Conservation (phyloP, 129 eudicot genomes). For the Flaveria bidentis region DNA sequence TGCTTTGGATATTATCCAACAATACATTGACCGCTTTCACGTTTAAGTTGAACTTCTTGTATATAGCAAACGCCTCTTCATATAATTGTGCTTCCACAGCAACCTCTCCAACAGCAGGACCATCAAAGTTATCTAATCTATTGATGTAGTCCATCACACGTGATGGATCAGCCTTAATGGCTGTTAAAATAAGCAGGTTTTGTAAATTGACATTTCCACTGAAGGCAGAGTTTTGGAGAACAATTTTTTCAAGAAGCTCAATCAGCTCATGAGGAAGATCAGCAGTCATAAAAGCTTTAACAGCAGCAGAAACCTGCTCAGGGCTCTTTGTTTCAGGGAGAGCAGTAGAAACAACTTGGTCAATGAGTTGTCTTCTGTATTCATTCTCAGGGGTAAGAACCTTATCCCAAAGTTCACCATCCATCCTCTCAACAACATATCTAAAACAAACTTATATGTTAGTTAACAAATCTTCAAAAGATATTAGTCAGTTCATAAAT, state of each 20-base stretch:
- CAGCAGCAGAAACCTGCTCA: slow-evolving; percentile 95
- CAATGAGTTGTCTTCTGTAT: slow-evolving; percentile 89
- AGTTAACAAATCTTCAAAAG: slow-evolving; percentile 4
- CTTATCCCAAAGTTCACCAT: slow-evolving; percentile 94
- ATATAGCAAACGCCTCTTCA: slow-evolving; percentile 93
- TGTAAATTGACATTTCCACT: slow-evolving; percentile 91
- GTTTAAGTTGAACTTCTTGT: slow-evolving; percentile 84
- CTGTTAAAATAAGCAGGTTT: slow-evolving; percentile 84
- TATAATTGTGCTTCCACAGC: slow-evolving; percentile 88
- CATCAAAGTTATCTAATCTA: slow-evolving; percentile 89
- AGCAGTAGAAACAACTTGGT: slow-evolving; percentile 93
- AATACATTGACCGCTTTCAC: slow-evolving; percentile 91
- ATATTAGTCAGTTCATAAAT: neutral
- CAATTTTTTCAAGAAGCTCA: slow-evolving; percentile 93
- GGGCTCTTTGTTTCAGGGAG: slow-evolving; percentile 96
- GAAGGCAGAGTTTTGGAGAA: slow-evolving; percentile 91
- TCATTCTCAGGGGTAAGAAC: slow-evolving; percentile 95
- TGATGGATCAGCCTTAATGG: slow-evolving; percentile 88
- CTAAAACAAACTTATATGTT: slow-evolving; percentile 38
- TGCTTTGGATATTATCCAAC: slow-evolving; percentile 72
- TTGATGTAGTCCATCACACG: slow-evolving; percentile 91
- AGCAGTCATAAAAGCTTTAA: slow-evolving; percentile 97
- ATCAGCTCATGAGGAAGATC: slow-evolving; percentile 97
- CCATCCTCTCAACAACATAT: slow-evolving; percentile 98
- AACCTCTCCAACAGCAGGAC: slow-evolving; percentile 96